Evolutionary conservation across 768 basidiomycete species (phyloP).

Genomic region (Neoboletus subvelutipes): DNA sequence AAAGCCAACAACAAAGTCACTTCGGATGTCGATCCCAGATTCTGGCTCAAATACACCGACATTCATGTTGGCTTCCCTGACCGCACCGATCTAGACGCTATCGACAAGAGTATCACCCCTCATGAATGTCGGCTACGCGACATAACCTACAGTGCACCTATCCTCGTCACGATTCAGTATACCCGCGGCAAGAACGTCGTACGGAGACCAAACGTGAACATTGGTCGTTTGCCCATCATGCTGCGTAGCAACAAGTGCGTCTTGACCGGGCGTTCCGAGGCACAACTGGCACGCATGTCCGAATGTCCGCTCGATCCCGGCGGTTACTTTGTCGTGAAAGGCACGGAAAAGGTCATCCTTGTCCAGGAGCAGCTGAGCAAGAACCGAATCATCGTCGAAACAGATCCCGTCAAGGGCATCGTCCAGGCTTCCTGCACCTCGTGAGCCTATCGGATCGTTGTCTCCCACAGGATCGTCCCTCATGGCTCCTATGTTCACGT

Average conservation of each 20-base stretch:
- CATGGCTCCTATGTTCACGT: slow-evolving; percentile 4
- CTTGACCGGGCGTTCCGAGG: slow-evolving; percentile 71
- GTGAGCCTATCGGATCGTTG: slow-evolving; percentile 47
- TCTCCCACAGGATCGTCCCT: slow-evolving; percentile 5
- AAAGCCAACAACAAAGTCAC: slow-evolving; percentile 91
- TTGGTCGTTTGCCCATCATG: slow-evolving; percentile 96
- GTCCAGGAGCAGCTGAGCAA: slow-evolving; percentile 99
- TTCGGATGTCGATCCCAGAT: slow-evolving; percentile 94
- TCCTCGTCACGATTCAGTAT: slow-evolving; percentile 93
- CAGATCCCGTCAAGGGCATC: slow-evolving; percentile 81
- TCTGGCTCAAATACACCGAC: slow-evolving; percentile 96
- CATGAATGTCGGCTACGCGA: slow-evolving; percentile 97
- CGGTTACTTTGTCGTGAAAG: slow-evolving; percentile 99
- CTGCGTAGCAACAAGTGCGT: slow-evolving; percentile 93
- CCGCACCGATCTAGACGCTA: slow-evolving; percentile 77
- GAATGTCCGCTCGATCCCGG: slow-evolving; percentile 99
- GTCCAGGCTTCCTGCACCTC: slow-evolving; percentile 97
- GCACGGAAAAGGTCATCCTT: slow-evolving; percentile 98
- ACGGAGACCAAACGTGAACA: slow-evolving; percentile 75
- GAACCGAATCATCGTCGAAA: slow-evolving; percentile 98
- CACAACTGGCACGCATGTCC: slow-evolving; percentile 87
- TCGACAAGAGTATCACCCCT: slow-evolving; percentile 85
- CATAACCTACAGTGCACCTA: slow-evolving; percentile 90
- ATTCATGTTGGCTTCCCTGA: slow-evolving; percentile 92
- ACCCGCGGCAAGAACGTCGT: slow-evolving; percentile 90